Base-by-base conservation (phyloP, 1,284 basidiomycete species). In the Pholiota adiposa region DNA sequence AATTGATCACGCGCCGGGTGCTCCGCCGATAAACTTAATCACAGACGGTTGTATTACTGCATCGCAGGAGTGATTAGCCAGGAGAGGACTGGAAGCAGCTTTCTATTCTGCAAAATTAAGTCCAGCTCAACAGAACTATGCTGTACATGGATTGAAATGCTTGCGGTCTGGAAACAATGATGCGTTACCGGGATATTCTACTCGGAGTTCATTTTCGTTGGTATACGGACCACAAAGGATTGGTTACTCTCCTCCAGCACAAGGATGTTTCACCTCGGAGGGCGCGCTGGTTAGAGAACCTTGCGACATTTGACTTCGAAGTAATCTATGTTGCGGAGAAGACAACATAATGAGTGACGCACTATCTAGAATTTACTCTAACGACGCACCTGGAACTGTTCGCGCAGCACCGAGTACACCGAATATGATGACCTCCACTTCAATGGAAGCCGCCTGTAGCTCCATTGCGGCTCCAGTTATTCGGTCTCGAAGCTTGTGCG, bases 81-180 rank as follows among this genome's bases (percentile, higher is more conserved):
- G 75, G 76, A 0, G 14, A 16, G 0, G 66, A 70, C n/a, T 73
- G 71, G 69, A 63, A 0, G 70, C 72, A 1, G 75, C 72, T 0
- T 79, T 79, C 57, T 76, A 71, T 56, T 78, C 74, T 0, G 76
- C 75, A 1, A 79, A 78, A 57, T 61, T 80, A 27, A 76, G 69
- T 43, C 50, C 70, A 0, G 72, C 76, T 0, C 75, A 78, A 59
- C 63, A 64, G 19, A 64, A 62, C 25, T 64, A 64, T 16, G n/a
- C 60, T n/a, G 40, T 51, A 0, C 60, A 76, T 56, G 73, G 51
- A 72, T 72, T 18, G 75, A 79, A 51, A 65, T 77, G 62, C 50
- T 79, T 0, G 77, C 73, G 70, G 74, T 1, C 61, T 78, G 0
- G 72, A 77, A 53, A 67, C 76, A 1, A 71, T 79, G 65, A 63